Evolutionary conservation across 2,329 filamentous ascomycete genomes (phyloP), one percentile per base, ranked within the genome.

Genomic region (Talaromyces verruculosus): DNA sequence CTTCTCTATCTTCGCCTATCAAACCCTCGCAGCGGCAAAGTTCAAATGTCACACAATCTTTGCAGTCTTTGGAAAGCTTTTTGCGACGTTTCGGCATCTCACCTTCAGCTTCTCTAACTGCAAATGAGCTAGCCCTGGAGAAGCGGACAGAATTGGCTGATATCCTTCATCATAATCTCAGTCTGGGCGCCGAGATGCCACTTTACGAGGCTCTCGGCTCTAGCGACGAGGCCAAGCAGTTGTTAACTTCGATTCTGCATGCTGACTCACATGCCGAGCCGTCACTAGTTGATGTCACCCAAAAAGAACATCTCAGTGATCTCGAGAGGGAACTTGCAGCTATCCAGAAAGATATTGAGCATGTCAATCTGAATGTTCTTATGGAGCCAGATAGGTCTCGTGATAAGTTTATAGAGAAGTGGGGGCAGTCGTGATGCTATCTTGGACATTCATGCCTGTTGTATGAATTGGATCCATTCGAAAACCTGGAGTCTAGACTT

Each of bases 61-160:
- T 71, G 25, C 73, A 73, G 25, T 68, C 68, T 47, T 65, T 79
- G 2, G 74, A 74, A 47, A 72, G 67, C 49, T 64, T 79, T 19
- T 66, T 78, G 63, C 75, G 77, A 53, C 76, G 76, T 22, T 65
- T 76, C 37, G 76, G 76, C 7, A 66, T 78, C 30, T 70, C 74
- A 4, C 66, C 70, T 4, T 15, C 57, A 30, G 28, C 47, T 49
- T 66, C 67, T 41, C 69, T 69, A 39, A 68, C 67, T 19, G 22
- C 22, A 30, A 28, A 28, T 1, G 65, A 66, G 13, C 63, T 67
- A 5, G 70, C 79, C 13, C 65, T 72, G 45, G 74, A 76, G 58
- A 77, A 77, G 65, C 70, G 72, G 61, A 60, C 69, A 19, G 69
- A 75, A 39, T 70, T 77, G 67, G 63, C 71, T 17, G 73, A 77